Conservation (phyloP, 306 rosid genomes). For the Trifolium pratense region DNA sequence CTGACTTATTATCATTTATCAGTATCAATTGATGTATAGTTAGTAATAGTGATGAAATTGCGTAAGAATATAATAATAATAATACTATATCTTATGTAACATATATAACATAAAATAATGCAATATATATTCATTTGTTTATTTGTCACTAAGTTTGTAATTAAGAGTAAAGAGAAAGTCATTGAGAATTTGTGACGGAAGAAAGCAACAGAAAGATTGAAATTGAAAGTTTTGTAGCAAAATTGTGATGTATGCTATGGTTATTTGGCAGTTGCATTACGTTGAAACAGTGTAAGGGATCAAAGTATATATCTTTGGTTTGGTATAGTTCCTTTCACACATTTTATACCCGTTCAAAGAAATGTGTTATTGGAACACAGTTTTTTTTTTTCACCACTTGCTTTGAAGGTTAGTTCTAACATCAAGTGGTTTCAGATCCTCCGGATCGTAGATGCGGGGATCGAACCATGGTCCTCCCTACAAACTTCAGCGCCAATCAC, state of each 20-base stretch:
- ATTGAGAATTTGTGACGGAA: conserved; percentile 44
- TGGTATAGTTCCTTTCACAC: conserved; percentile 6
- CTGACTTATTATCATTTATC: neutral
- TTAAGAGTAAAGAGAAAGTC: conserved; percentile 40
- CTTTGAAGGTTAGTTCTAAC: too few species aligned
- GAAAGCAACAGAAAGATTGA: conserved; percentile 14
- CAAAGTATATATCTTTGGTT: conserved; percentile 16
- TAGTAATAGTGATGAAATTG: conserved; percentile 7
- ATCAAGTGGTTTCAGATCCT: too few species aligned
- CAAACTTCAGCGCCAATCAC: too few species aligned
- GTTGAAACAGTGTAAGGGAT: conserved; percentile 41
- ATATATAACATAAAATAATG: too few species aligned
- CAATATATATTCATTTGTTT: conserved; percentile 6
- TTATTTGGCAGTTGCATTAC: conserved; percentile 36
- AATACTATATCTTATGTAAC: neutral
- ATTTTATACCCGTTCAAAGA: neutral
- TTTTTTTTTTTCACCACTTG: too few species aligned
- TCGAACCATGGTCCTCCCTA: too few species aligned
- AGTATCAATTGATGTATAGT: neutral
- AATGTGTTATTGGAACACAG: too few species aligned
- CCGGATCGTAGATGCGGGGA: too few species aligned
- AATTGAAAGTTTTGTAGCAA: conserved; percentile 32
- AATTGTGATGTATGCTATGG: conserved; percentile 37
- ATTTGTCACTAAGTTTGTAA: conserved; percentile 7
- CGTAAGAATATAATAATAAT: conserved; percentile 57